Conservation (phyloP, 805 yeast genomes). For the Candida nanaspora region DNA sequence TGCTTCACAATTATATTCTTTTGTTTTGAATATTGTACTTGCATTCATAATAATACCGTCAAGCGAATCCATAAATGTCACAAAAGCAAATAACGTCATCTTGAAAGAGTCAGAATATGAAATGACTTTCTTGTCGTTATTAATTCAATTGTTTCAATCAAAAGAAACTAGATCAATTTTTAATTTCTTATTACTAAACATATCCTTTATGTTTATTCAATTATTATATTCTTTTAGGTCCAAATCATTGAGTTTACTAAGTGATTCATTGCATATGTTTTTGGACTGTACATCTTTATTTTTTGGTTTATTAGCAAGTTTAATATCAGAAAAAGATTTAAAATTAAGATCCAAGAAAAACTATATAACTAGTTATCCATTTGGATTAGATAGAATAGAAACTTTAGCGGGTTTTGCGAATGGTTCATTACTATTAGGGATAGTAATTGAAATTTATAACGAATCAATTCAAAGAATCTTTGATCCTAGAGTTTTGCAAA, state of each 20-base stretch:
- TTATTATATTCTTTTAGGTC: slow-evolving; percentile 87
- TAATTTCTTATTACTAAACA: slow-evolving; percentile 75
- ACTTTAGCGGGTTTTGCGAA: slow-evolving; percentile 94
- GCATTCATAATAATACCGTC: slow-evolving; percentile 10
- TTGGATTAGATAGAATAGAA: slow-evolving; percentile 79
- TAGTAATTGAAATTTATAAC: slow-evolving; percentile 78
- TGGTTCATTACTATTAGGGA: slow-evolving; percentile 81
- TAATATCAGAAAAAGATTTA: slow-evolving; percentile 24
- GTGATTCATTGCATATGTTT: slow-evolving; percentile 96
- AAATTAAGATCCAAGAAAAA: background rate
- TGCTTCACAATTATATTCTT: background rate
- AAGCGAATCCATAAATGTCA: background rate
- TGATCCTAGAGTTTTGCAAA: slow-evolving; percentile 69
- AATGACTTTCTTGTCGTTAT: slow-evolving; percentile 7
- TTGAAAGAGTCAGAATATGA: background rate
- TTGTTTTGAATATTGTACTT: slow-evolving; percentile 7
- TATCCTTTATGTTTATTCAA: slow-evolving; percentile 93
- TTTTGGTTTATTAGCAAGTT: slow-evolving; percentile 84
- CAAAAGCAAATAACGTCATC: background rate
- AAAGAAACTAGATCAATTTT: slow-evolving; percentile 84
- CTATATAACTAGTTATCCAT: slow-evolving; percentile 45
- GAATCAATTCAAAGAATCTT: slow-evolving; percentile 81
- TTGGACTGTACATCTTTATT: slow-evolving; percentile 88
- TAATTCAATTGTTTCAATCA: slow-evolving; percentile 34
- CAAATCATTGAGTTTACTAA: slow-evolving; percentile 81